Percentiles rank a stretch among this genome's conserved stretches.
Evolutionary conservation across 805 yeast species (phyloP).

Genomic region (Ogataea polymorpha): DNA sequence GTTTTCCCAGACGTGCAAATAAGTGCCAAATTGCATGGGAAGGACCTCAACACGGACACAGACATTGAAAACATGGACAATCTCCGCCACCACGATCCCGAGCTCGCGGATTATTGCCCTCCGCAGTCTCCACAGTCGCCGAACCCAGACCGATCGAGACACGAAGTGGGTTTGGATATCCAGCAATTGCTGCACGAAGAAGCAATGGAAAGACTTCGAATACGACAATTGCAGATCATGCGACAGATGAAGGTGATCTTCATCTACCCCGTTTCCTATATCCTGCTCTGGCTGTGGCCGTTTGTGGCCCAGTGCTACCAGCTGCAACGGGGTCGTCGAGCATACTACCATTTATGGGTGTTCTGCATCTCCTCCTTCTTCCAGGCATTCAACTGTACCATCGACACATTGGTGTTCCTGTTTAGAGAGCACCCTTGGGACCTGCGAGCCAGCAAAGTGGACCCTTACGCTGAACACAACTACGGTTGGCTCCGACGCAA

Average conservation of each 20-base stretch:
- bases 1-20: conserved; percentile 33
- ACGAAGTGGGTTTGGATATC: conserved; percentile 29
- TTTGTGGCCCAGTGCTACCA: conserved; percentile 53
- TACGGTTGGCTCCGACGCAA: conserved; percentile 22
- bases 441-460: conserved; percentile 25
- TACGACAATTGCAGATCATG: conserved; percentile 62
- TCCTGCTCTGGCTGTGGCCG: conserved; percentile 81
- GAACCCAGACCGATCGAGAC: conserved; percentile 12
- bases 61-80: conserved; percentile 28
- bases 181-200: conserved; percentile 50
- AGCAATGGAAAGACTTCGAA: conserved; percentile 57
- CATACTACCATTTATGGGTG: conserved; percentile 60
- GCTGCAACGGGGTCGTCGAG: conserved; percentile 49
- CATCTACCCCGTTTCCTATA: conserved; percentile 79
- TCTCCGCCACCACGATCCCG: conserved; percentile 14
- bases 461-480: conserved; percentile 15
- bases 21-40: conserved; percentile 30
- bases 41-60: conserved; percentile 24
- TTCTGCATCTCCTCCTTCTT: conserved; percentile 66
- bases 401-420: conserved; percentile 73
- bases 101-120: background rate
- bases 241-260: conserved; percentile 78
- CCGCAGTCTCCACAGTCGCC: conserved; percentile 4
- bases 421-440: conserved; percentile 81
- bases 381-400: conserved; percentile 77